Base-by-base conservation (phyloP, 257 asterid genomes). In the Salvia miltiorrhiza region DNA sequence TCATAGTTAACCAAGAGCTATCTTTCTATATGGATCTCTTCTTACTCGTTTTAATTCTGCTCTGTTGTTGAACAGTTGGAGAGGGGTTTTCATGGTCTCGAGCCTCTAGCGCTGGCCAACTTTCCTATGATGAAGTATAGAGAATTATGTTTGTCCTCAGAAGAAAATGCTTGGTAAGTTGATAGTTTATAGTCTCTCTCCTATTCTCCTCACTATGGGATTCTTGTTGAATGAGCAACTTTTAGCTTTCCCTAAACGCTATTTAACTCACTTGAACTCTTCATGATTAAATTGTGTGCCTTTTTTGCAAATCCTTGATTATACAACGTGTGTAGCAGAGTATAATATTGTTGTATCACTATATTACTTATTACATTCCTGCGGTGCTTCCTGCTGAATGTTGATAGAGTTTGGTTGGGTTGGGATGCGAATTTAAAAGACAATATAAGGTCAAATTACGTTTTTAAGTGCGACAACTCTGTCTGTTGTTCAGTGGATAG, bases 21-120 rank as follows among this genome's bases (percentile, higher is more conserved):
- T 39, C 41, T 59, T 50, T 23, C 24, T 73, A 2, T 37, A 1
- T 3, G 69, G 49, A 62, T 33, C 14, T 13, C 10, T 61, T 57
- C 40, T 44, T 7, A 23, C 63, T 67, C 28, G 44, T 54, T n/a
- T 56, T 43, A 0, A 67, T 49, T 23, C 41, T 41, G 28, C 49
- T 57, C 67, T 26, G 62, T 55, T 49, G 69, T 74, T 39, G 21
- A 62, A 63, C 95, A 92, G 98, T 69, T 89, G 74, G 93, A 87
- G 80, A 86, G 94, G 54, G 96, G 97, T 67, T 76, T 74, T 41
- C 85, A 80, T 74, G 95, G 96, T 49, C 81, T 84, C 17, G 96
- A 87, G 77, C 96, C 90, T 75, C 73, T 70, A 19, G 73, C 72
- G 66, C 82, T 86, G 41, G 82, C 96, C 68, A 83, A 81, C 81